A percentile compares a stretch with the other conserved stretches of the same genome.
Evolutionary conservation across 495 filamentous ascomycete species (phyloP).

Genomic region (Beverwykella pulmonaria): DNA sequence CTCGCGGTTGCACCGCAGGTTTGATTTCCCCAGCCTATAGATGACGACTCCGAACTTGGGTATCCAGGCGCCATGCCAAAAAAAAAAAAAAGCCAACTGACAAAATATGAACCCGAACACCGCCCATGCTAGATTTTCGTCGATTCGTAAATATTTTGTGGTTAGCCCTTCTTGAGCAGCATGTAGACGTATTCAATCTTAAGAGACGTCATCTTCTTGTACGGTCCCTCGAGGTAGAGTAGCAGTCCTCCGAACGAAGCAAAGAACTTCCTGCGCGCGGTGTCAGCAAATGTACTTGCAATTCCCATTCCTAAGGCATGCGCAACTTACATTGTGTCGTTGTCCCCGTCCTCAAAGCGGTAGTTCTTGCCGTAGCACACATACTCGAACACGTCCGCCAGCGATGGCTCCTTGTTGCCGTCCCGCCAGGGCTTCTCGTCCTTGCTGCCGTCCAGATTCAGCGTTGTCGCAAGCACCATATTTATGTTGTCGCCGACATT

Average conservation of each 20-base stretch:
- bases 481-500: slow-evolving; percentile 70
- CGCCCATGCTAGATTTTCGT: slow-evolving; percentile 26
- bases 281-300: slow-evolving; percentile 23
- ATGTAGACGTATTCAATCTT: slow-evolving; percentile 93
- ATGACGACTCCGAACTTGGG: slow-evolving; percentile 13
- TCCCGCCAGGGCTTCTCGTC: slow-evolving; percentile 82
- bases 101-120: slow-evolving; percentile 21
- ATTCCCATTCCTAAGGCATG: neutral
- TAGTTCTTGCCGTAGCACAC: slow-evolving; percentile 98
- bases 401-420: slow-evolving; percentile 67
- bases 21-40: slow-evolving; percentile 71
- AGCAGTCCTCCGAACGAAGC: slow-evolving; percentile 90
- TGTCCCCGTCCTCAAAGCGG: slow-evolving; percentile 87
- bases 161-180: slow-evolving; percentile 77
- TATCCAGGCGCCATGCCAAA: slow-evolving; percentile 28
- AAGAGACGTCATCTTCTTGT: slow-evolving; percentile 89
- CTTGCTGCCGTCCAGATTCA: slow-evolving; percentile 79
- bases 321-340: slow-evolving; percentile 48
- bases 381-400: slow-evolving; percentile 95
- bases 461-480: slow-evolving; percentile 77
- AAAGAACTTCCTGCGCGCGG: slow-evolving; percentile 73
- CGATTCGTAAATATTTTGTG: neutral
- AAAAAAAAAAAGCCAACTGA: slow-evolving; percentile 13
- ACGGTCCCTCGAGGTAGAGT: slow-evolving; percentile 87
- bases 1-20: slow-evolving; percentile 71